Base-by-base conservation (phyloP, 148 eudicot species). In the Gaultheria prostrata region DNA sequence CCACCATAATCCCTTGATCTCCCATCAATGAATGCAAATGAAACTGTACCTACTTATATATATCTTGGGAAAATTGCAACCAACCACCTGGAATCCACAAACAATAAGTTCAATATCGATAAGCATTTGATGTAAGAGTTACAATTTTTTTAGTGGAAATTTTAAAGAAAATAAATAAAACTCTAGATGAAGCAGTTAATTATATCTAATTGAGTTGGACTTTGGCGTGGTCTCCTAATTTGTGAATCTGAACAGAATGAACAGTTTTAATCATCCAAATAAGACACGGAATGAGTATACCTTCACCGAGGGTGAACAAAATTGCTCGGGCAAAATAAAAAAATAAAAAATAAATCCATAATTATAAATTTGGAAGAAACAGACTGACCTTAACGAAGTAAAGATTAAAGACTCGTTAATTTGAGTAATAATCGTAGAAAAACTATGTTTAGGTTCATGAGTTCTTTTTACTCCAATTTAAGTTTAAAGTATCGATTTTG, bases 21-120 rank as follows among this genome's bases (percentile, higher is more conserved):
- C 78, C 92, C 93, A 91, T 92, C 45, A 51, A 32, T 24, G 33
- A 30, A 12, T 81, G 33, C 0, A 18, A 4, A 6, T 70, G 32
- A 30, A 15, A 13, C 15, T 32, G 12, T 14, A 45, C 12, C 26
- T 80, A 35, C 26, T 1, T 9, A 56, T 43, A 8, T 1, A 21
- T 1, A 20, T 75, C 57, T 48, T 50, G 32, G 20, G 49, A 76
- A 14, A n/a, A 18, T 17, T 49, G 51, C 10, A 51, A 50, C 33
- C 53, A 1, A 80, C 61, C 73, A 59, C 71, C 32, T 39, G 63
- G 9, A 24, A 7, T 5, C 43, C 43, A n/a, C 8, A 70, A 33
- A 69, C 32, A 21, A 10, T 10, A 82, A 49, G 32, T 33, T 70
- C n/a, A 67, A 67, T n/a, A n/a, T n/a, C n/a, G n/a, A n/a, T n/a